Conservation (phyloP, 2,329 filamentous ascomycete genomes). For the Cercospora brassicicola region DNA sequence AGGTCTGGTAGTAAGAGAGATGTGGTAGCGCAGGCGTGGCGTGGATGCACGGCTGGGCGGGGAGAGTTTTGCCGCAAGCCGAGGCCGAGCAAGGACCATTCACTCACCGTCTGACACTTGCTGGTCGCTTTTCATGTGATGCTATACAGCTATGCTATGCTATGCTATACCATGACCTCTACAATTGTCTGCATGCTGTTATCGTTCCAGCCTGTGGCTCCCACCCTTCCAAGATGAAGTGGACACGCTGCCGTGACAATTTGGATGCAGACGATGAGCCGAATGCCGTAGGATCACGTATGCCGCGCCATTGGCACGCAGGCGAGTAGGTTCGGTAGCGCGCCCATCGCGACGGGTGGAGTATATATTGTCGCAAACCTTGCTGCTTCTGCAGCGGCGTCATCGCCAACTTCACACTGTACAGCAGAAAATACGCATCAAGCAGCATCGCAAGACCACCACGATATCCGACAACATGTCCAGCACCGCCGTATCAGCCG, state of each 20-base stretch:
- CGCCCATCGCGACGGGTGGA: conserved; percentile 4
- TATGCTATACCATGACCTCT: background rate
- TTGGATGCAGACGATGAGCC: background rate
- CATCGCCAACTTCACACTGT: background rate
- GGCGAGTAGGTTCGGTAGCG: conserved; percentile 11
- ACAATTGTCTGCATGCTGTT: background rate
- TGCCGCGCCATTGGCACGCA: conserved; percentile 9
- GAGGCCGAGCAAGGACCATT: conserved; percentile 10
- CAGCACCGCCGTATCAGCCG: conserved; percentile 3
- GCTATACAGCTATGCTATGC: background rate
- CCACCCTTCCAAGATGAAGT: background rate
- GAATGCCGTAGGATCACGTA: conserved; percentile 7
- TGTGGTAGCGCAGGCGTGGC: conserved; percentile 1
- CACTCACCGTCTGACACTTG: conserved; percentile 9
- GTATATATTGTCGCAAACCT: conserved; percentile 9
- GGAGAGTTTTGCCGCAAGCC: conserved; percentile 13
- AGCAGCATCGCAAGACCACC: background rate
- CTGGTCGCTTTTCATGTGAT: background rate
- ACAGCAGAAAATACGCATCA: background rate
- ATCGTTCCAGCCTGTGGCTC: background rate
- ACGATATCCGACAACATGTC: conserved; percentile 11
- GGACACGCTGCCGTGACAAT: background rate
- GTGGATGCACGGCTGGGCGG: conserved; percentile 2
- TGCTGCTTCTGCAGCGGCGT: conserved; percentile 1
- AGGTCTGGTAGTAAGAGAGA: background rate